Percentiles rank a stretch among this genome's conserved stretches.
Conservation (phyloP, 2,329 filamentous ascomycete genomes). For the Dryadomyces quercivorus region DNA sequence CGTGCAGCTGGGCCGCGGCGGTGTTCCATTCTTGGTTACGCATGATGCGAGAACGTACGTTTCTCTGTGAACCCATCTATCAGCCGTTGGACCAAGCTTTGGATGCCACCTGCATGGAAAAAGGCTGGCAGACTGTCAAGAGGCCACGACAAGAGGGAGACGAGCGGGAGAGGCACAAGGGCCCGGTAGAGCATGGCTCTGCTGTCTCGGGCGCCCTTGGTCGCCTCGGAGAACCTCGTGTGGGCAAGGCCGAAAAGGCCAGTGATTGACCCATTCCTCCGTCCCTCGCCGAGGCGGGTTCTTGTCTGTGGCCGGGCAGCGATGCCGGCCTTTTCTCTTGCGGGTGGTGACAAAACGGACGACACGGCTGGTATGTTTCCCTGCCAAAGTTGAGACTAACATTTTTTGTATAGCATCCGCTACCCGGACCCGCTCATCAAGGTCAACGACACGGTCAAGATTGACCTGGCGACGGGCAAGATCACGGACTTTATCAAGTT, state of each 20-base stretch:
- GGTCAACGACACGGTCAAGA: conserved; percentile 99
- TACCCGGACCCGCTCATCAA: conserved; percentile 98
- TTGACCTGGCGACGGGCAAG: conserved; percentile 93
- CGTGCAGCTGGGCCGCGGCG: conserved; percentile 97
- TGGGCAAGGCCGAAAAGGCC: not conserved
- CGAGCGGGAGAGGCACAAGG: not conserved
- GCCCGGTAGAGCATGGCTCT: conserved; percentile 5
- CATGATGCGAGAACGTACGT: conserved; percentile 99
- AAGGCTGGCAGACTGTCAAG: not conserved
- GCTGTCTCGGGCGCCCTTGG: not conserved
- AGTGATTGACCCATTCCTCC: not conserved
- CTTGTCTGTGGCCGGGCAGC: no score
- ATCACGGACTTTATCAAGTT: conserved; percentile 97
- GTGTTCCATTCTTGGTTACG: conserved; percentile 99
- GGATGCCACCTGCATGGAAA: conserved; percentile 35
- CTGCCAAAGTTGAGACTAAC: no score
- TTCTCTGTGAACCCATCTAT: conserved; percentile 70
- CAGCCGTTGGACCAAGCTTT: conserved; percentile 99
- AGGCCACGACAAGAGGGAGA: not conserved
- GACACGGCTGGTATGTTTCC: conserved; percentile 11
- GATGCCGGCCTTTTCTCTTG: no score
- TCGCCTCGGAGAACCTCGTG: not conserved
- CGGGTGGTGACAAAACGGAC: no score
- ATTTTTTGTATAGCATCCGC: conserved; percentile 70
- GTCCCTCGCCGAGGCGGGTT: no score